phyloP scores from a whole-genome alignment of 331 rosid genomes.

The Ulmus americana region DNA sequence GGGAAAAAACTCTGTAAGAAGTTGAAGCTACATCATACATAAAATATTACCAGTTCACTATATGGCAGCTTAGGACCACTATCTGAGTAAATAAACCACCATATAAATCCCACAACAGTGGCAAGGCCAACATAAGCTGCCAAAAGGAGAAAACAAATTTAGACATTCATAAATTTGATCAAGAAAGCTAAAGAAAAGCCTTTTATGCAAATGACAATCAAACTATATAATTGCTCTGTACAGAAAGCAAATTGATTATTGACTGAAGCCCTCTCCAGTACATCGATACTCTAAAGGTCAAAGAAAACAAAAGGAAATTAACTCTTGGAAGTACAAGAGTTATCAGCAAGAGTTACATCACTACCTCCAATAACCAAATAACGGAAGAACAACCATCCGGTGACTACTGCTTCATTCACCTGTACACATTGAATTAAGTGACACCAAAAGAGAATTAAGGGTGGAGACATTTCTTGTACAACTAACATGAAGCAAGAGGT shows the following conservation, averaged over 20 bases:
- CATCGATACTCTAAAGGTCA: not conserved
- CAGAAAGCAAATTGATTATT: too few species aligned
- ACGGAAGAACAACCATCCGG: slow-evolving; percentile 97
- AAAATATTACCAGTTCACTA: slow-evolving; percentile 66
- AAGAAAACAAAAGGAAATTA: not conserved
- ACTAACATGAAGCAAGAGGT: not conserved
- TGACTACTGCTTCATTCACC: slow-evolving; percentile 94
- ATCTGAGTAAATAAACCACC: slow-evolving; percentile 94
- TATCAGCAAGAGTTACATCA: slow-evolving; percentile 9
- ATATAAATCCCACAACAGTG: slow-evolving; percentile 86
- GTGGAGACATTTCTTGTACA: not conserved
- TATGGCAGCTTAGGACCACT: slow-evolving; percentile 81
- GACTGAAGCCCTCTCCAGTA: not conserved
- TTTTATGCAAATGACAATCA: not conserved
- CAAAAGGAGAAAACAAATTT: slow-evolving; percentile 27
- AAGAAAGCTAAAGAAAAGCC: slow-evolving; percentile 19
- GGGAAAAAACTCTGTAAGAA: not conserved
- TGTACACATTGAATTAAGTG: slow-evolving; percentile 29
- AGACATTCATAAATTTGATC: not conserved
- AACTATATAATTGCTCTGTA: not conserved
- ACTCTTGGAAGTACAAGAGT: not conserved
- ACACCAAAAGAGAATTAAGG: not conserved
- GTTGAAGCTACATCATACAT: not conserved
- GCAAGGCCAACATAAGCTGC: slow-evolving; percentile 99
- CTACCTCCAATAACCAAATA: slow-evolving; percentile 98